A percentile compares a stretch with the other conserved stretches of the same genome.
phyloP scores from a whole-genome alignment of 1,284 basidiomycete genomes.

The Coniferiporia weirii region DNA sequence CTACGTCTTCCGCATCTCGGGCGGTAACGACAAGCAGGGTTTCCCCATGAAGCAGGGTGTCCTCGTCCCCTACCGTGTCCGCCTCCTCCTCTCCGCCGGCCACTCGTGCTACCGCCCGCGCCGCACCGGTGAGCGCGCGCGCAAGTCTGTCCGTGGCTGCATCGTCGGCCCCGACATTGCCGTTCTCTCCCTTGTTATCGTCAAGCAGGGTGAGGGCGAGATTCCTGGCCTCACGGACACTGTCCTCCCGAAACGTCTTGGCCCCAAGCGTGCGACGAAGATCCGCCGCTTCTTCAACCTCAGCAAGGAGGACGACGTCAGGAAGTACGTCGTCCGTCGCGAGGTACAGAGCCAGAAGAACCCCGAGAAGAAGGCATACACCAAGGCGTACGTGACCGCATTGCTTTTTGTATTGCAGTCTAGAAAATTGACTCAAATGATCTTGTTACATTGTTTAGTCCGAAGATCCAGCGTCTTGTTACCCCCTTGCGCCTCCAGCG shows the following conservation, averaged over 20 bases:
- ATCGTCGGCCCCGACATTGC: slow-evolving; percentile 97
- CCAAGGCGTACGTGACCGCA: slow-evolving; percentile 79
- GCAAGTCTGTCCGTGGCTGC: slow-evolving; percentile 98
- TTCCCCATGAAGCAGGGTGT: slow-evolving; percentile 99
- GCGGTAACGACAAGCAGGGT: slow-evolving; percentile 95
- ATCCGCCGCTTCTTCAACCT: slow-evolving; percentile 99
- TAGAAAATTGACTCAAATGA: neutral
- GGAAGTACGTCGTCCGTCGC: slow-evolving; percentile 92
- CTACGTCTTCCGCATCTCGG: slow-evolving; percentile 95
- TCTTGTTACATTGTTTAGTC: slow-evolving; percentile 35
- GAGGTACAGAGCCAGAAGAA: slow-evolving; percentile 91
- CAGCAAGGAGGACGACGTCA: slow-evolving; percentile 96
- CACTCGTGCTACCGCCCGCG: slow-evolving; percentile 97
- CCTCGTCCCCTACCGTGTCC: slow-evolving; percentile 90
- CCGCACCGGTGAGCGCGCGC: slow-evolving; percentile 93
- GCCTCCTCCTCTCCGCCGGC: slow-evolving; percentile 89
- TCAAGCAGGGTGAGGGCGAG: slow-evolving; percentile 94
- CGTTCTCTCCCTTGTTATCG: slow-evolving; percentile 90
- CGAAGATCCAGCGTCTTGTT: slow-evolving; percentile 89
- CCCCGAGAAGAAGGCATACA: slow-evolving; percentile 91
- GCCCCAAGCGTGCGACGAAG: slow-evolving; percentile 93
- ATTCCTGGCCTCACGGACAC: slow-evolving; percentile 92
- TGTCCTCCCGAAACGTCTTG: slow-evolving; percentile 92
- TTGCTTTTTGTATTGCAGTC: slow-evolving; percentile 3
- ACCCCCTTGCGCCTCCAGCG: slow-evolving; percentile 95